Base-by-base conservation (phyloP, 2,329 filamentous ascomycete species). In the Bipolaris bicolor region DNA sequence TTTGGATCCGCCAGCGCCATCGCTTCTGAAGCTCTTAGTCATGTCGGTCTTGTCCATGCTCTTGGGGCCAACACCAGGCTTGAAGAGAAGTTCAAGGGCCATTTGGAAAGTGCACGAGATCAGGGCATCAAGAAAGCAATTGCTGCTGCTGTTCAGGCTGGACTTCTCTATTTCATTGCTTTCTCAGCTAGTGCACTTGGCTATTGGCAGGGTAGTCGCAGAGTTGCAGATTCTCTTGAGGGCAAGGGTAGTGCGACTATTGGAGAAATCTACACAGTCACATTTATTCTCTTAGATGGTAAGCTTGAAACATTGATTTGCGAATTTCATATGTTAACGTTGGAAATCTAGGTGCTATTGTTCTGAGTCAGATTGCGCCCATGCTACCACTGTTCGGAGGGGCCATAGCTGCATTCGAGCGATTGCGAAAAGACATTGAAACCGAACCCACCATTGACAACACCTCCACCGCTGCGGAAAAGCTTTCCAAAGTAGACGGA, bases 141-240 rank as follows among this genome's bases (percentile, higher is more conserved):
- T 1, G 79, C 82, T 0, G 79, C 83, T 24, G 88, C 83, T 3
- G 71, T 84, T 0, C 86, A 89, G 66, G 80, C 85, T 7, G 87
- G 87, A 9, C 71, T 84, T 15, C 76, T 90, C 6, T 90, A 88
- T 69, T 90, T 90, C 61, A 84, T 90, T 61, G 85, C 86, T 3
- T 90, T 88, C 62, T 82, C 85, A 2, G 86, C 86, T 6, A 90
- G 89, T 68, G 86, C 85, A 1, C 77, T 90, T 13, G 86, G 87
- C 0, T 90, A 88, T 67, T 90, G 86, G 86, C 83, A 89, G 69
- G 88, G 87, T 46, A 87, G 84, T 60, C 80, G 77, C 34, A 81
- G 81, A 49, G 81, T 87, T 40, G 81, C 80, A 10, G 76, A 77
- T 11, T 77, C 80, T 3, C 68, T 79, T 0, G 70, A 72, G 41